Percentiles rank a stretch among this genome's conserved stretches.
These are phyloP conservation scores for Crithidia mellificae DNA, from an alignment of 208 protist genomes.

Conservation along the genomic window DNA sequence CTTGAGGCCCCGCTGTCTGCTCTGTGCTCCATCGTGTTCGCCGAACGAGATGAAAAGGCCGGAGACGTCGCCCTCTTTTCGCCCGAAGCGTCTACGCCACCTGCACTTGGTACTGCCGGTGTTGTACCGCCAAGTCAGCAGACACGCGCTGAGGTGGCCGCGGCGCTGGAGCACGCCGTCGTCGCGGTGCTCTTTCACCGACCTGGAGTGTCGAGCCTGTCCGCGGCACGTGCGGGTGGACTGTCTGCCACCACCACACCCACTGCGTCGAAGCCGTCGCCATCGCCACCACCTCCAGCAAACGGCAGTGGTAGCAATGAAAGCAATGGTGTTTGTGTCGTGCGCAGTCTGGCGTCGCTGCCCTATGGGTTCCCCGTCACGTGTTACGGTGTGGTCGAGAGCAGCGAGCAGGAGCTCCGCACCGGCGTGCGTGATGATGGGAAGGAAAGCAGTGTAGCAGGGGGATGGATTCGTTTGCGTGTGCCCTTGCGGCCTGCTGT, in stretches of 20 bases:
- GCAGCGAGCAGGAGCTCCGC: constrained; percentile 56
- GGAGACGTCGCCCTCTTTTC: constrained; percentile 21
- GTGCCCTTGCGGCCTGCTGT: constrained; percentile 50
- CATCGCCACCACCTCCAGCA: neutral
- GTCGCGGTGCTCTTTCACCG: constrained; percentile 68
- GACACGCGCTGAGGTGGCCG: constrained; percentile 47
- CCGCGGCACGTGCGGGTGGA: too few species aligned
- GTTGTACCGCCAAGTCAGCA: constrained; percentile 5
- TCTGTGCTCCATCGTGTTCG: constrained; percentile 36
- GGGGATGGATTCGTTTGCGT: constrained; percentile 48
- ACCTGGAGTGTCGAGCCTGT: too few species aligned
- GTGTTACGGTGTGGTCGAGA: constrained; percentile 83
- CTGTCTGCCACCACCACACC: too few species aligned
- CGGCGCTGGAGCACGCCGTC: constrained; percentile 66
- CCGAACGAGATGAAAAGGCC: constrained; percentile 37
- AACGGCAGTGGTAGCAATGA: too few species aligned
- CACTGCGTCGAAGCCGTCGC: neutral
- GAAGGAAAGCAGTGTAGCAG: too few species aligned
- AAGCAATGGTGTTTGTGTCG: neutral
- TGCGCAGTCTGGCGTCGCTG: constrained; percentile 47
- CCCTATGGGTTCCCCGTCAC: constrained; percentile 64
- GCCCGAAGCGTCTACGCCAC: neutral
- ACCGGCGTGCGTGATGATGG: neutral
- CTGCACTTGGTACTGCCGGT: neutral
- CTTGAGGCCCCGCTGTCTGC: constrained; percentile 26